Percentiles rank a stretch among this genome's conserved stretches.
These are phyloP conservation scores for Cladosporium phlei DNA, from an alignment of 2,329 filamentous ascomycete species.

Conservation along the genomic window DNA sequence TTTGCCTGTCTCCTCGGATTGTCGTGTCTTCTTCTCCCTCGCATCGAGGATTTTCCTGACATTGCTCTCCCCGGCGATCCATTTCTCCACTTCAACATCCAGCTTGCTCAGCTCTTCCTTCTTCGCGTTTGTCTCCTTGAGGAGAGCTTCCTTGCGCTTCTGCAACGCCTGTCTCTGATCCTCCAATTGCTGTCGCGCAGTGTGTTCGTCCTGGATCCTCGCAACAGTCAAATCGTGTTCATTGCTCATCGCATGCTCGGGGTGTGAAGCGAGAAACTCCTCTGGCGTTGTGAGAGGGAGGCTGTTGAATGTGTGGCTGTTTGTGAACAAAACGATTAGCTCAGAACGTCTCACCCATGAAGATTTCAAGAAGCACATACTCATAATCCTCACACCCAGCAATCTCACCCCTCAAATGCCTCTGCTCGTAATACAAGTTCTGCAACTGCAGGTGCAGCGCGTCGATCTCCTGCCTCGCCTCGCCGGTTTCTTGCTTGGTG, in stretches of 20 bases:
- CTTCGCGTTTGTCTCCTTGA: slow-evolving; percentile 79
- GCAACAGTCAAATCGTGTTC: slow-evolving; percentile 83
- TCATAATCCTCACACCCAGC: slow-evolving; percentile 85
- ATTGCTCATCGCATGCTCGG: slow-evolving; percentile 66
- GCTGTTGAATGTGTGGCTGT: slow-evolving; percentile 78
- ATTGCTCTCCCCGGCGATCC: slow-evolving; percentile 25
- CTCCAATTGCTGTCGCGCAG: slow-evolving; percentile 78
- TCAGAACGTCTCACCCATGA: slow-evolving; percentile 1
- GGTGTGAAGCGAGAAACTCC: slow-evolving; percentile 71
- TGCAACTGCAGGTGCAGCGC: slow-evolving; percentile 86
- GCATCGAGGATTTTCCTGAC: slow-evolving; percentile 27
- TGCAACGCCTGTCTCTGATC: slow-evolving; percentile 64
- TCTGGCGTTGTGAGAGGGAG: slow-evolving; percentile 80
- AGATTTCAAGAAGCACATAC: slow-evolving; percentile 49
- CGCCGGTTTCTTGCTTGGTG: slow-evolving; percentile 80
- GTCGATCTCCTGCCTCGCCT: slow-evolving; percentile 86
- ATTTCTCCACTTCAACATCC: slow-evolving; percentile 76
- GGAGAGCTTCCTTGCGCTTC: slow-evolving; percentile 63
- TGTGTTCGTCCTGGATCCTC: slow-evolving; percentile 84
- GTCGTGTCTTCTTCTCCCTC: slow-evolving; percentile 22
- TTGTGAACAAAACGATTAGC: slow-evolving; percentile 15
- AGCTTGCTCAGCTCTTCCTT: slow-evolving; percentile 89
- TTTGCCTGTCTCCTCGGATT: slow-evolving; percentile 11
- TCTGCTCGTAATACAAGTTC: slow-evolving; percentile 94
- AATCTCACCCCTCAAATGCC: slow-evolving; percentile 86